Base-by-base conservation (phyloP, 441 rosid species). In the Gossypium gossypioides region DNA sequence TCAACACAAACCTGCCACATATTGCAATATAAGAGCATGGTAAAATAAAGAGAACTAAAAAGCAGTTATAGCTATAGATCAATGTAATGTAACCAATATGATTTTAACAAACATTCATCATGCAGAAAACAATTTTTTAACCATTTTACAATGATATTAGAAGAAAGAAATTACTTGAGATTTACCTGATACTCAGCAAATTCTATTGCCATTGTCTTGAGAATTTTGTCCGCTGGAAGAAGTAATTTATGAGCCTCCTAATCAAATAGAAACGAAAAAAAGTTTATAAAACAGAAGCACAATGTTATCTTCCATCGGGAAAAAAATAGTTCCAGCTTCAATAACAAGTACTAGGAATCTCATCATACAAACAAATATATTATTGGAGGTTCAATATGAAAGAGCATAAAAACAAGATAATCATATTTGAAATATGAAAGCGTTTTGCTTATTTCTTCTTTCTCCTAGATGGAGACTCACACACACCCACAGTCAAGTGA, bases 201-300 rank as follows among this genome's bases (percentile, higher is more conserved):
- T 67, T 91, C 98, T 77, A 93, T 82, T 57, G 96, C 97, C 97
- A 93, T 81, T 71, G 95, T 84, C 90, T 84, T 90, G 80, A 93
- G 79, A 71, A 86, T 86, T 77, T 88, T 91, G 81, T 93, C 98
- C 0, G 88, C 92, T 67, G 98, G 89, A 72, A 89, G 97, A 25
- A 93, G 88, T 76, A 93, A 86, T 77, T 93, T 93, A 79, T 87
- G 95, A 62, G 96, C 86, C 84, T 93, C 98, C 98, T 93, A 78
- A 76, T 15, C 58, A 81, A 71, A 76, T 46, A 78, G 54, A 71
- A 63, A 78, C 22, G 55, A 27, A 48, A 15, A 66, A 55, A 19
- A 16, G 40, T 19, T 48, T 54, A 34, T 34, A 72, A 64, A 52
- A 74, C 74, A 58, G 55, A n/a, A 37, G 32, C 37, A 54, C 10